A percentile compares a stretch with the other conserved stretches of the same genome.
These are phyloP conservation scores for Pestalotiopsis sp. DNA, from an alignment of 2,329 filamentous ascomycete species.

Conservation along the genomic window DNA sequence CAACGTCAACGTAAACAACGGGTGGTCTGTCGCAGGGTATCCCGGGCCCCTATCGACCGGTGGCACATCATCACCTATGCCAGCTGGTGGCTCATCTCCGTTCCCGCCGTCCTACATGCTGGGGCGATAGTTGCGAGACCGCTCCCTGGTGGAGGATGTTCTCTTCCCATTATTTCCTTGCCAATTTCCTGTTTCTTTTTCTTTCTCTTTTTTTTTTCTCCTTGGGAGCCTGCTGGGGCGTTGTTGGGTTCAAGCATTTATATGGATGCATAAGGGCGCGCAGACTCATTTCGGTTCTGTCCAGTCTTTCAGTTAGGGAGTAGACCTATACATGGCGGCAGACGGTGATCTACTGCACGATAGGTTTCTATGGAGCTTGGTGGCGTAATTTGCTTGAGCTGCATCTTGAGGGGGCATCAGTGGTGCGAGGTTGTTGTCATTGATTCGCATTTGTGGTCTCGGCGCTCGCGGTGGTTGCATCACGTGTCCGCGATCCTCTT, in stretches of 20 bases:
- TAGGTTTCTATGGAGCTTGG: not conserved
- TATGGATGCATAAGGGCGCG: not conserved
- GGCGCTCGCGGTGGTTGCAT: constrained; percentile 29
- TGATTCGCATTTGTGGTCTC: constrained; percentile 22
- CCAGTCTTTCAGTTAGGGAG: not conserved
- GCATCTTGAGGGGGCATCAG: constrained; percentile 30
- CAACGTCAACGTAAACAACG: constrained; percentile 17
- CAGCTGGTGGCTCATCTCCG: constrained; percentile 21
- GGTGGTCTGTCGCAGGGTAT: constrained; percentile 27
- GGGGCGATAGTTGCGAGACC: constrained; percentile 19
- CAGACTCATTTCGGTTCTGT: not conserved
- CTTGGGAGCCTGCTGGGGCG: not conserved
- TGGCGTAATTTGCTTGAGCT: constrained; percentile 19
- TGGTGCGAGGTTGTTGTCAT: constrained; percentile 25
- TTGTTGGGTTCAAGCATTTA: not conserved
- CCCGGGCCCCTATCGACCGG: constrained; percentile 24
- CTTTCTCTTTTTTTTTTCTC: not conserved
- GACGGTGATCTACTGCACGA: not conserved
- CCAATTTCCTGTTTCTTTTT: not conserved
- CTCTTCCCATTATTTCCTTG: not conserved
- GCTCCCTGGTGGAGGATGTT: not conserved
- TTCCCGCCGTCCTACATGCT: constrained; percentile 27
- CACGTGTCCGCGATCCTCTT: constrained; percentile 26
- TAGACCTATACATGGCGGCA: not conserved
- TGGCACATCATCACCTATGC: constrained; percentile 22